Base-by-base conservation (phyloP, 2,329 filamentous ascomycete species). In the Penicillium sclerotigenum region DNA sequence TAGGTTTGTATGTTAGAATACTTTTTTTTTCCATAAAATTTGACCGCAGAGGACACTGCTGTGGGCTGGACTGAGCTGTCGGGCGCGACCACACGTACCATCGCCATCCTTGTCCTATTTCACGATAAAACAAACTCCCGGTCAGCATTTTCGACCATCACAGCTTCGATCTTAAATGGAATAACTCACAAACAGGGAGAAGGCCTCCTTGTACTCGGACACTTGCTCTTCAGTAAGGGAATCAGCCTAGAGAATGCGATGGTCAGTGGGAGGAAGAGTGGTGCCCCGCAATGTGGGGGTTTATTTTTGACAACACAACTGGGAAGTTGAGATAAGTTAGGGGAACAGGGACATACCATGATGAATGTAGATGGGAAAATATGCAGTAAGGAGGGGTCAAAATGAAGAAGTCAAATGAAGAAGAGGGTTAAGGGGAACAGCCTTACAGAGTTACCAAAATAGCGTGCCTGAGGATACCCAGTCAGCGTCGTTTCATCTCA, bases 141-240 rank as follows among this genome's bases (percentile, higher is more conserved):
- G 62, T 66, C 41, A 71, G 64, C 53, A 49, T 57, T 46, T 57
- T 48, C 43, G 7, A 37, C 52, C 11, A n/a, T 10, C 37, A 41
- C 11, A 16, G 28, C 20, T 31, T 48, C 41, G 53, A 59, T 45
- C 36, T 33, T 7, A 28, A 8, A 8, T 54, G 36, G 41, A 42
- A 37, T 53, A 18, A 87, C 94, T 88, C 88, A 99, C 94, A 80
- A 99, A 99, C 67, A 99, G 90, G 77, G 94, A 99, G 82, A 99
- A 99, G 54, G 94, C 94, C 83, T 99, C 94, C 89, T 97, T 99
- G 85, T 97, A 99, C 83, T 99, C 94, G 76, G 94, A 97, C 77
- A 99, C 94, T 86, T 99, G 94, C 83, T 99, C 94, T 85, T 99
- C 94, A 71, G 94, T 97, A 74, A 99, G 88, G 78, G 93, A 93